These are phyloP conservation scores for Lasiodiplodia sp. DNA, from an alignment of 2,329 filamentous ascomycete genomes.

Conservation along the genomic window DNA sequence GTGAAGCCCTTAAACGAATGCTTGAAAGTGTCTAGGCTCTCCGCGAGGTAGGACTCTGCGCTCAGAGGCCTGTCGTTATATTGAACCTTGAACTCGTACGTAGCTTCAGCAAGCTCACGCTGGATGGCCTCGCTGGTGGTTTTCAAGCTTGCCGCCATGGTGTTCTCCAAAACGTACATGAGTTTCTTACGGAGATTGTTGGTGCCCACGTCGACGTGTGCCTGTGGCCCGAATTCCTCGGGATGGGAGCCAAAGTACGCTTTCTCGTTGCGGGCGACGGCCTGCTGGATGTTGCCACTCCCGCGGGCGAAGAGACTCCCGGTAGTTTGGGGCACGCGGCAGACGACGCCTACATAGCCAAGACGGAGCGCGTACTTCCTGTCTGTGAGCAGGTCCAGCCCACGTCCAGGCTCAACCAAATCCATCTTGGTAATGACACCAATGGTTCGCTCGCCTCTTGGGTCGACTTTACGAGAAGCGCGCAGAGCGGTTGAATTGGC, in stretches of 20 bases:
- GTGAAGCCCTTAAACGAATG: constrained; percentile 96
- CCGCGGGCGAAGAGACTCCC: constrained; percentile 82
- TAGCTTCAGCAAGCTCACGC: constrained; percentile 94
- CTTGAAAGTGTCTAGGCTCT: constrained; percentile 95
- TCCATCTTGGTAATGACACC: constrained; percentile 99
- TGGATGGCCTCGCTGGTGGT: constrained; percentile 90
- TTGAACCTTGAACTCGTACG: constrained; percentile 99
- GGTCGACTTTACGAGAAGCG: constrained; percentile 90
- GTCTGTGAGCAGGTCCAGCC: constrained; percentile 80
- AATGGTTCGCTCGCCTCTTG: constrained; percentile 92
- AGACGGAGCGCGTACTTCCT: constrained; percentile 93
- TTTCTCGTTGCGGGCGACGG: constrained; percentile 88
- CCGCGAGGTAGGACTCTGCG: constrained; percentile 94
- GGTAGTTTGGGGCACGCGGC: constrained; percentile 73
- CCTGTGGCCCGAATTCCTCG: constrained; percentile 75
- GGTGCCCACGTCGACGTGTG: constrained; percentile 81
- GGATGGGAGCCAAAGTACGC: constrained; percentile 87
- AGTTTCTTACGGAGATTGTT: constrained; percentile 89
- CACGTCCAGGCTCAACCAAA: constrained; percentile 83
- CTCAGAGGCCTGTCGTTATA: constrained; percentile 96
- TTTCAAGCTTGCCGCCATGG: constrained; percentile 92
- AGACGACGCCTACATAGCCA: constrained; percentile 95
- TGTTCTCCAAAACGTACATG: constrained; percentile 96
- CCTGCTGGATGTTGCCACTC: constrained; percentile 76
- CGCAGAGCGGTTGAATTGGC: constrained; percentile 94